A percentile compares a stretch with the other conserved stretches of the same genome.
Evolutionary conservation across 2,329 filamentous ascomycete genomes (phyloP).

Genomic region (Botrytis byssoidea): DNA sequence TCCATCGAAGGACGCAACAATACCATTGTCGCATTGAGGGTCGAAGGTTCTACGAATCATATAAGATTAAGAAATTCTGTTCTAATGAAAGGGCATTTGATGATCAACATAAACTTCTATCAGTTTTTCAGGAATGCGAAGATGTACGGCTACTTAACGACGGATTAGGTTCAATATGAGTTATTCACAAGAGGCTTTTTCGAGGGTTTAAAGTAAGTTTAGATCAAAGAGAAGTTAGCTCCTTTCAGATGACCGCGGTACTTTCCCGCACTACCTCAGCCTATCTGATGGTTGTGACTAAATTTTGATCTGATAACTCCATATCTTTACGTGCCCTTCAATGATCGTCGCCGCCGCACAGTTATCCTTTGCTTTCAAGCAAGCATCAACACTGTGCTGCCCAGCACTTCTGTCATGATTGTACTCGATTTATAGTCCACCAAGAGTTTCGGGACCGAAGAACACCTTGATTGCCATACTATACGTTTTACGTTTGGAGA

Average conservation of each 20-base stretch:
- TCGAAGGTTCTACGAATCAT: background rate
- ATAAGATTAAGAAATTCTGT: background rate
- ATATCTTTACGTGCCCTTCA: background rate
- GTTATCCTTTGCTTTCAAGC: background rate
- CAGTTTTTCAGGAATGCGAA: background rate
- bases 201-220: background rate
- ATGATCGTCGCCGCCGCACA: background rate
- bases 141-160: background rate
- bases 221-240: background rate
- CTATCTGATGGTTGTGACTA: background rate
- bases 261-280: background rate
- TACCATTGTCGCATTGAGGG: background rate
- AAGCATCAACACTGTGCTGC: background rate
- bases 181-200: background rate
- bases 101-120: background rate
- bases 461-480: background rate
- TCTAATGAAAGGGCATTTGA: background rate
- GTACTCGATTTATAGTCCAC: background rate
- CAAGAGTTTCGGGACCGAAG: background rate
- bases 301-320: background rate
- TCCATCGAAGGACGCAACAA: background rate
- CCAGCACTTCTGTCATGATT: background rate
- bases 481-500: background rate
- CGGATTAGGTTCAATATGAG: background rate
- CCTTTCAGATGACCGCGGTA: background rate